These are phyloP conservation scores for Onygena corvina DNA, from an alignment of 2,329 filamentous ascomycete species.

Conservation along the genomic window DNA sequence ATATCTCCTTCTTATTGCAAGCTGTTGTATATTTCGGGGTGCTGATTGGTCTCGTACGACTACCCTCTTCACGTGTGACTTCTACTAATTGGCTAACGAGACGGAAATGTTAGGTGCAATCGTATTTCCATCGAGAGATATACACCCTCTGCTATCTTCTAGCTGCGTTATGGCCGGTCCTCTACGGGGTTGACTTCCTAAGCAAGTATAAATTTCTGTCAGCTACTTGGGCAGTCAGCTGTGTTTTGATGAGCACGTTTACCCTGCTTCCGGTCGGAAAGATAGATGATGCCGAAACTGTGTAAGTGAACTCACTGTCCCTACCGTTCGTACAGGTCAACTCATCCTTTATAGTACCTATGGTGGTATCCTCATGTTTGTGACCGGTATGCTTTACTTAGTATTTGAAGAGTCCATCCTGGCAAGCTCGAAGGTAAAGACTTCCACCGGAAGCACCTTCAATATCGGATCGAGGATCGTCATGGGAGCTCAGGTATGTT, in stretches of 20 bases:
- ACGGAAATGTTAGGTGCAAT: constrained; percentile 54
- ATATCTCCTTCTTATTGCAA: constrained; percentile 52
- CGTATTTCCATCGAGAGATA: constrained; percentile 82
- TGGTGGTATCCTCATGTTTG: constrained; percentile 67
- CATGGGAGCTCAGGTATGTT: constrained; percentile 37
- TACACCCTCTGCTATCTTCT: constrained; percentile 69
- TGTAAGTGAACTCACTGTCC: constrained; percentile 45
- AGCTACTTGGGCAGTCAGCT: constrained; percentile 62
- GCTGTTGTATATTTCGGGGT: constrained; percentile 56
- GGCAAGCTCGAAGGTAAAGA: constrained; percentile 28
- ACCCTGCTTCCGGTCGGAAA: constrained; percentile 83
- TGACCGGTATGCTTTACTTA: constrained; percentile 65
- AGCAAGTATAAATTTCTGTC: constrained; percentile 52
- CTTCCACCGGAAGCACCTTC: constrained; percentile 13
- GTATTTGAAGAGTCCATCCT: constrained; percentile 59
- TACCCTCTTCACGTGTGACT: neutral
- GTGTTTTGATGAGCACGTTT: constrained; percentile 75
- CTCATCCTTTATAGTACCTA: constrained; percentile 43
- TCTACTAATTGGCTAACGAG: neutral
- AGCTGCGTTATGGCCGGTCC: constrained; percentile 63
- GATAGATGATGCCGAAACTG: constrained; percentile 59
- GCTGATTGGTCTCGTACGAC: constrained; percentile 61
- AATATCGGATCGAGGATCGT: constrained; percentile 31
- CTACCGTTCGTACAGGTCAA: neutral
- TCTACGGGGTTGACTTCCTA: constrained; percentile 63